Conservation (phyloP, 1,139 yeast genomes). For the Yamadazyma songkhlaensis region DNA sequence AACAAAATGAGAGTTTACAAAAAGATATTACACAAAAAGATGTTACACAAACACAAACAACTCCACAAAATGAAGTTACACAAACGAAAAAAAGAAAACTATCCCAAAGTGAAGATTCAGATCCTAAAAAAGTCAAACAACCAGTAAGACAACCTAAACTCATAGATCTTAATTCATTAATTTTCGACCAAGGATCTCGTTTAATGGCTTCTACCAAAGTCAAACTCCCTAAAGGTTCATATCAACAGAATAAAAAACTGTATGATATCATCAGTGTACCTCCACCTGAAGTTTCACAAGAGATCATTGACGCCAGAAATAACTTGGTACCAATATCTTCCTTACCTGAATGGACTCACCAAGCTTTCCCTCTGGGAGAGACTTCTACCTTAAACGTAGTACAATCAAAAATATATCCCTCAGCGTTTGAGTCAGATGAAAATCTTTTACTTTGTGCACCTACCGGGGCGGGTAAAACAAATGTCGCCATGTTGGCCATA, state of each 20-base stretch:
- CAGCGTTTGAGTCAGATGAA: slow-evolving; percentile 67
- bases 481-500: slow-evolving; percentile 85
- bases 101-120: slow-evolving; percentile 9
- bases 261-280: slow-evolving; percentile 93
- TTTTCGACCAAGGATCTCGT: slow-evolving; percentile 72
- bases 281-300: slow-evolving; percentile 53
- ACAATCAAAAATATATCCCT: slow-evolving; percentile 79
- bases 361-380: slow-evolving; percentile 70
- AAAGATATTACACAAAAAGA: too few species aligned
- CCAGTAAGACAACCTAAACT: slow-evolving; percentile 44
- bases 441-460: slow-evolving; percentile 93
- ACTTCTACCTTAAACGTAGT: slow-evolving; percentile 70
- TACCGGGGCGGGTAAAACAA: slow-evolving; percentile 99
- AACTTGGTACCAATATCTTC: slow-evolving; percentile 55
- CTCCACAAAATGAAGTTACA: too few species aligned
- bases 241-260: slow-evolving; percentile 64
- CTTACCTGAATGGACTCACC: slow-evolving; percentile 80
- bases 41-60: too few species aligned
- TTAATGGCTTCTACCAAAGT: slow-evolving; percentile 66
- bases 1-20: neutral
- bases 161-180: slow-evolving; percentile 61
- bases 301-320: slow-evolving; percentile 33
- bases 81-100: slow-evolving; percentile 16
- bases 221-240: slow-evolving; percentile 78
- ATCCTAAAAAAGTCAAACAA: slow-evolving; percentile 8